Conservation (phyloP, 805 yeast genomes). For the Cyberlindnera lachancei region DNA sequence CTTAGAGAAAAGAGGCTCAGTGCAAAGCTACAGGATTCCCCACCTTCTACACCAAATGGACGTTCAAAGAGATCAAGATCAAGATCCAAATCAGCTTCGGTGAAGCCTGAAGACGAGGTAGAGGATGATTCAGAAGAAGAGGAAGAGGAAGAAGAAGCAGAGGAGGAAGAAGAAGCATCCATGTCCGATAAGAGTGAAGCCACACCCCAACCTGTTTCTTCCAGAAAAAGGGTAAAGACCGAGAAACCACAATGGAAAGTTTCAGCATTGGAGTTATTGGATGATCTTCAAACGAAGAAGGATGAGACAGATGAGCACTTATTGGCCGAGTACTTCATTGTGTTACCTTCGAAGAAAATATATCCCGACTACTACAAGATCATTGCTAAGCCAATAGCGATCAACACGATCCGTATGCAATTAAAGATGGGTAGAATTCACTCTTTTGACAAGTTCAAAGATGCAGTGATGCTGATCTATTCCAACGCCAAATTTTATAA, state of each 20-base stretch:
- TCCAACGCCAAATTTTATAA: constrained; percentile 82
- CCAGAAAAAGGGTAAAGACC: constrained; percentile 17
- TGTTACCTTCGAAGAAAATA: constrained; percentile 60
- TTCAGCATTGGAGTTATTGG: constrained; percentile 33
- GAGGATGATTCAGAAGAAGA: neutral
- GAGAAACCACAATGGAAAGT: constrained; percentile 18
- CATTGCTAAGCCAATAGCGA: constrained; percentile 55
- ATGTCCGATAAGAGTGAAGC: neutral
- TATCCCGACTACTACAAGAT: constrained; percentile 78
- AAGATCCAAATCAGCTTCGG: too few species aligned
- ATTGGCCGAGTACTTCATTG: constrained; percentile 51
- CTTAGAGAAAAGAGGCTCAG: constrained; percentile 25
- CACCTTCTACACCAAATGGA: constrained; percentile 8
- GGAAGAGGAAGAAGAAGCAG: neutral
- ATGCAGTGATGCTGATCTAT: constrained; percentile 66
- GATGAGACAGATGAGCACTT: constrained; percentile 30
- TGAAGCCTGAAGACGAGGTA: constrained; percentile 1
- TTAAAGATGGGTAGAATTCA: constrained; percentile 43
- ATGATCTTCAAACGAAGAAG: constrained; percentile 31
- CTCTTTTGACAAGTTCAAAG: constrained; percentile 40
- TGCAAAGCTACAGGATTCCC: constrained; percentile 9
- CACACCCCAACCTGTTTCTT: constrained; percentile 1
- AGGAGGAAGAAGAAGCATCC: neutral
- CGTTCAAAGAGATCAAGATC: constrained; percentile 19
- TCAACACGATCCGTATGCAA: constrained; percentile 52